Evolutionary conservation across 352 stramenopile species (phyloP), one percentile per base, ranked within the genome.

Genomic region (Vaucheria bursata): DNA sequence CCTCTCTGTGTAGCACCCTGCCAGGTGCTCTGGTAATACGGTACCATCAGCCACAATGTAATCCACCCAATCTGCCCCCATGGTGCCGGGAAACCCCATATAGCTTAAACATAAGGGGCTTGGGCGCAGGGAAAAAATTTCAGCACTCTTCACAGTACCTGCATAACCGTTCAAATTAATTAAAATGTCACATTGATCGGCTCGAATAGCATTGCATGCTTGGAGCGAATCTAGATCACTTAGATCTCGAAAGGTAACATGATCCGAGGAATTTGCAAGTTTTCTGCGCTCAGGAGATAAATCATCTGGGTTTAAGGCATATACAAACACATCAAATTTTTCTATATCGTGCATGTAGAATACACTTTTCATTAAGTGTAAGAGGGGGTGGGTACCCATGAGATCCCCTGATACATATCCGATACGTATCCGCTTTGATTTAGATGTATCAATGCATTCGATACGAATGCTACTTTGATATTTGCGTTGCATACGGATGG

Each of bases 161-260:
- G 90, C 95, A 85, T 97, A 96, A 0, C 92, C 92, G 76, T 96
- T 95, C 25, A 97, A 76, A 80, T 97, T 94, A 33, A 97, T 84
- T 1, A 31, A 8, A 2, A 35, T 59, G 65, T 35, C 67, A 39
- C 69, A 79, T 64, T 73, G 86, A 79, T 97, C 89, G 1, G 71
- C 69, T 71, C 90, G 75, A 70, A 97, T 97, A 36, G 86, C 75
- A 12, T 86, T 87, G 0, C 90, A 90, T 0, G 88, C 88, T 8
- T 85, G 77, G 0, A 38, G 0, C 4, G 53, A 35, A 38, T 74
- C 59, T 8, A 84, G 53, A 31, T n/a, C 40, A 53, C 85, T 92
- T 25, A 97, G 85, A 81, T 96, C 90, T 0, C 89, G 83, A n/a
- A n/a, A n/a, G n/a, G n/a, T n/a, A n/a, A n/a, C n/a, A n/a, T n/a